These are phyloP conservation scores for Kluyveromyces wickerhamii DNA, from an alignment of 805 yeast genomes.

Conservation along the genomic window DNA sequence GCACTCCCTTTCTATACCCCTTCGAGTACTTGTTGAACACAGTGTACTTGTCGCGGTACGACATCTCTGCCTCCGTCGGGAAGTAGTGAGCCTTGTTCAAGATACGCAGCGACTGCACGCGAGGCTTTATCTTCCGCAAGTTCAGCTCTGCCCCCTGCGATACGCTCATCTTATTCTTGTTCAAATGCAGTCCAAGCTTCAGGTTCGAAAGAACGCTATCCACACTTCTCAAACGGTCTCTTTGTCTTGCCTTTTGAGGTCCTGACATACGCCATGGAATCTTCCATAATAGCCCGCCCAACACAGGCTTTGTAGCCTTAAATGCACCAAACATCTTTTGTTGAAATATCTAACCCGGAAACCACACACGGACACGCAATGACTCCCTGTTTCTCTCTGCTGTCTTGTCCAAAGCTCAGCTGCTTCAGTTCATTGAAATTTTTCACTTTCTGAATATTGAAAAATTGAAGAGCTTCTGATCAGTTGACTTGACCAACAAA, in stretches of 20 bases:
- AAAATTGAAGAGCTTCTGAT: too few relatives aligned
- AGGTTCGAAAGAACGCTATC: conserved; percentile 60
- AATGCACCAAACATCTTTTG: conserved; percentile 27
- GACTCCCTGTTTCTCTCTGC: too few relatives aligned
- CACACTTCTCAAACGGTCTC: conserved; percentile 74
- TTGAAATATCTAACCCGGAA: too few relatives aligned
- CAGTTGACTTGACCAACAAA: too few relatives aligned
- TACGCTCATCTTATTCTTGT: conserved; percentile 16
- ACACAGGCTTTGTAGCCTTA: conserved; percentile 18
- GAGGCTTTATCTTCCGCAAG: conserved; percentile 19
- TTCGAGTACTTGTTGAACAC: conserved; percentile 67
- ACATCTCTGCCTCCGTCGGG: conserved; percentile 80
- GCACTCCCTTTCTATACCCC: conserved; percentile 83
- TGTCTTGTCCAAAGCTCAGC: too few relatives aligned
- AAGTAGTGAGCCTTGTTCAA: conserved; percentile 35
- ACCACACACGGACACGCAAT: too few relatives aligned
- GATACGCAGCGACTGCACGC: conserved; percentile 21
- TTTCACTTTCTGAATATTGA: too few relatives aligned
- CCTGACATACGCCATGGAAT: conserved; percentile 71
- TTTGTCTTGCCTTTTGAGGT: conserved; percentile 74
- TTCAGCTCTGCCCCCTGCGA: conserved; percentile 15
- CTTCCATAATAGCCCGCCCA: conserved; percentile 43
- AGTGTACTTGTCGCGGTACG: conserved; percentile 76
- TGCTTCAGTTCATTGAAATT: too few relatives aligned
- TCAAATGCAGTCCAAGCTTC: conserved; percentile 25